Percentiles rank a stretch among this genome's conserved stretches.
Conservation (phyloP, 768 basidiomycete genomes). For the Crassisporium funariophilum region DNA sequence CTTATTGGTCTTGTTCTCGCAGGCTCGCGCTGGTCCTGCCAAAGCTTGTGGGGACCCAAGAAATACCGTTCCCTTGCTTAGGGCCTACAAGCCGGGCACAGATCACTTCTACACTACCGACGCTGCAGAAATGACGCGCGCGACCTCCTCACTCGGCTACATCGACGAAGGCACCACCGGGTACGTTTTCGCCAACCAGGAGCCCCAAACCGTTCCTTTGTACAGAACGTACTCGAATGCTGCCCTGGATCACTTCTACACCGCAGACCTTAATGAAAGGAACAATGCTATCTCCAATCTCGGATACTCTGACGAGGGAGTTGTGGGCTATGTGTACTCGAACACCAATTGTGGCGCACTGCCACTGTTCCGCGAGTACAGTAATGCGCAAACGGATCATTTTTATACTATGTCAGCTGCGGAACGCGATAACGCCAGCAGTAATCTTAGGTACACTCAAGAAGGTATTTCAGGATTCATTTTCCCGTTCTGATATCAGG, state of each 20-base stretch:
- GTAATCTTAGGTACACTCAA: background rate
- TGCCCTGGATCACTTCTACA: conserved; percentile 5
- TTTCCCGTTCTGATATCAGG: background rate
- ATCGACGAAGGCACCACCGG: conserved; percentile 1
- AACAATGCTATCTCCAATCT: conserved; percentile 4
- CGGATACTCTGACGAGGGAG: conserved; percentile 6
- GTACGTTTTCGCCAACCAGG: background rate
- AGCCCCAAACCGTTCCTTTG: conserved; percentile 1
- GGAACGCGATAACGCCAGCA: conserved; percentile 2
- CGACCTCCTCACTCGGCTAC: background rate
- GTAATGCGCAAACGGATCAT: background rate
- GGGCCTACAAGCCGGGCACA: background rate
- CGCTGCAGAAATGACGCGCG: background rate
- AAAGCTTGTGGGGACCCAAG: background rate
- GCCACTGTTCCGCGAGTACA: conserved; percentile 6
- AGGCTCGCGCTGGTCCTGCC: background rate
- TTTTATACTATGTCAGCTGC: background rate
- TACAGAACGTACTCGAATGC: background rate
- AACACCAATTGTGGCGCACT: background rate
- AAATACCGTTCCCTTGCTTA: background rate
- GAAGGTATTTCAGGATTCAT: background rate
- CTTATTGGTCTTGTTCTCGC: background rate
- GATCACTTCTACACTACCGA: background rate
- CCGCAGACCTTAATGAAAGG: background rate
- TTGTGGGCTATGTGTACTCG: conserved; percentile 7